Conservation (phyloP, 2,329 filamentous ascomycete genomes). For the Verticillium albo-atrum region DNA sequence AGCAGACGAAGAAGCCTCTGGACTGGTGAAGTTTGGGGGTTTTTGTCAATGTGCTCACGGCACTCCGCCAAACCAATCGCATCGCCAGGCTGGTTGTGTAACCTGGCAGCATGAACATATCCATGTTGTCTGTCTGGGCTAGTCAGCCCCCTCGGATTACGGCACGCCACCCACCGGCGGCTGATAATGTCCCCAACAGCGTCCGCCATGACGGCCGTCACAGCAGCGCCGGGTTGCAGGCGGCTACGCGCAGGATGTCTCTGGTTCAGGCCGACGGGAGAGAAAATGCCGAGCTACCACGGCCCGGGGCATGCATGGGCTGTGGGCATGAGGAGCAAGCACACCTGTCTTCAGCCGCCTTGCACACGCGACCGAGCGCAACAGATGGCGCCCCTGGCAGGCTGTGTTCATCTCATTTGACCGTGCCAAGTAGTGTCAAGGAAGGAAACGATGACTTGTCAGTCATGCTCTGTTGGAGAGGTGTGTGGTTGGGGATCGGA, state of each 20-base stretch:
- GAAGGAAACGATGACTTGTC: neutral
- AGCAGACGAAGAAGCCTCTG: slow-evolving; percentile 23
- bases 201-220: neutral
- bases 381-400: neutral
- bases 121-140: too few species aligned
- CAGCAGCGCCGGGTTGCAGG: neutral
- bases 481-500: neutral
- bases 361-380: too few species aligned
- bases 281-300: neutral
- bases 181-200: neutral
- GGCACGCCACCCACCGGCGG: neutral
- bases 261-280: neutral
- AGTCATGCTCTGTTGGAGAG: neutral
- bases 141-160: neutral
- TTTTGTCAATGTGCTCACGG: neutral
- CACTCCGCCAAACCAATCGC: neutral
- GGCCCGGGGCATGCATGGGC: neutral
- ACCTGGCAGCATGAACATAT: too few species aligned
- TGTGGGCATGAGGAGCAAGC: neutral
- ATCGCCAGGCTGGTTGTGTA: neutral
- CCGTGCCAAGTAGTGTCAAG: neutral
- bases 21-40: slow-evolving; percentile 29
- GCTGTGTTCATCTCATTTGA: neutral
- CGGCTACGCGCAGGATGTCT: neutral
- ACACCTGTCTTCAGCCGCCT: neutral